Evolutionary conservation across 176 grass and related monocot species (phyloP).

Genomic region (Avena eriantha): DNA sequence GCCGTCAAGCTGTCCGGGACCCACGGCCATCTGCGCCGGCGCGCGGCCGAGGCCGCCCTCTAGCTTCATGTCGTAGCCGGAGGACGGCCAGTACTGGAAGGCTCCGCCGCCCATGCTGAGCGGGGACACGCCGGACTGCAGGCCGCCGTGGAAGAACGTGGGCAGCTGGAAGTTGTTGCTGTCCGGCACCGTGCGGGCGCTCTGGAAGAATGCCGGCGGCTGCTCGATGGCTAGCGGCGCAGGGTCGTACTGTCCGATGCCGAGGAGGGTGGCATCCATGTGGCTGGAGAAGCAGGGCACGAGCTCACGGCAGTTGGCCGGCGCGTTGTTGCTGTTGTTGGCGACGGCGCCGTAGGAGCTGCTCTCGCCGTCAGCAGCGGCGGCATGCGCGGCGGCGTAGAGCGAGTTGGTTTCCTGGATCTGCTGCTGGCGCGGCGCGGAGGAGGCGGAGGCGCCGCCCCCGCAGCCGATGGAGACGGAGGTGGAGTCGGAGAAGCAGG

Average conservation of each 20-base stretch:
- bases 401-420: slow-evolving; percentile 45
- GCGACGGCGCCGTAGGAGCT: slow-evolving; percentile 45
- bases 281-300: slow-evolving; percentile 99
- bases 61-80: slow-evolving; percentile 53
- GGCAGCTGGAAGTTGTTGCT: slow-evolving; percentile 62
- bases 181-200: slow-evolving; percentile 60
- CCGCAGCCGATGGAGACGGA: slow-evolving; percentile 57
- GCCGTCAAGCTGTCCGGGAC: slow-evolving; percentile 71
- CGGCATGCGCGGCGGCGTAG: background rate
- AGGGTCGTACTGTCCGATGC: slow-evolving; percentile 53
- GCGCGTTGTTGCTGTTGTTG: slow-evolving; percentile 9
- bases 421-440: slow-evolving; percentile 45
- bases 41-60: slow-evolving; percentile 39
- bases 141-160: slow-evolving; percentile 48
- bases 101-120: background rate
- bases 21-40: slow-evolving; percentile 48
- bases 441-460: slow-evolving; percentile 55
- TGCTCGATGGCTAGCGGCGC: slow-evolving; percentile 43
- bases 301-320: slow-evolving; percentile 72
- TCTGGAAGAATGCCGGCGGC: slow-evolving; percentile 43
- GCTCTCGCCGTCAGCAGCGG: slow-evolving; percentile 30
- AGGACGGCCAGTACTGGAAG: slow-evolving; percentile 34
- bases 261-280: slow-evolving; percentile 40
- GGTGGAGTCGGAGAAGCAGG: slow-evolving; percentile 74
- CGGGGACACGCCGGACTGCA: background rate